These are phyloP conservation scores for Vitis labrusca DNA, from an alignment of 164 flowering plant species.

Conservation along the genomic window DNA sequence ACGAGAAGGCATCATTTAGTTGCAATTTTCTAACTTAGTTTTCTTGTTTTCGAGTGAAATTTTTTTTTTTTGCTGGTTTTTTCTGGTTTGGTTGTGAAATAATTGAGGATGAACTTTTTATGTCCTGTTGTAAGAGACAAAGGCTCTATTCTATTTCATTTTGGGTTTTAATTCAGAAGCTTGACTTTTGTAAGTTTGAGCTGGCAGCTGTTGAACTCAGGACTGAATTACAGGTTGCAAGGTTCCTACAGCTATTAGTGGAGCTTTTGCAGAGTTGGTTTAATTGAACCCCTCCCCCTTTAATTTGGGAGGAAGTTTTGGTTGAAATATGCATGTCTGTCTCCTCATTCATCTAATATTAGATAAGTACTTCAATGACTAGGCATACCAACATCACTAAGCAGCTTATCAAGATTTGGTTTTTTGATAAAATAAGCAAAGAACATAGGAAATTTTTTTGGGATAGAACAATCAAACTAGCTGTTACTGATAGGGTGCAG, in stretches of 20 bases:
- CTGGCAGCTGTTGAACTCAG: background rate
- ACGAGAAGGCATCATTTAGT: too few relatives aligned
- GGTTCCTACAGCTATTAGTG: background rate
- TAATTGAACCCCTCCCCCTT: background rate
- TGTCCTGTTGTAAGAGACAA: background rate
- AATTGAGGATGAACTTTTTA: too few relatives aligned
- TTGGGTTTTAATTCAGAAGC: background rate
- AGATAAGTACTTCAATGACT: background rate
- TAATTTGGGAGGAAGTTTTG: background rate
- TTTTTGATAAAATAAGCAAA: background rate
- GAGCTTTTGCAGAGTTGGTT: background rate
- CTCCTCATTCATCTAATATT: background rate
- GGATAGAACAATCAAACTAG: background rate
- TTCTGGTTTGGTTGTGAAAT: too few relatives aligned
- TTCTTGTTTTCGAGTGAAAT: too few relatives aligned
- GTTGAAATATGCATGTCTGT: background rate
- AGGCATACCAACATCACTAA: background rate
- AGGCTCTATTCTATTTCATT: background rate
- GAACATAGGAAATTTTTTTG: background rate
- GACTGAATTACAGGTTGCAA: background rate
- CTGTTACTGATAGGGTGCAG: background rate
- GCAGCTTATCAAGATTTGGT: background rate
- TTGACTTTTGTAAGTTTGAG: background rate
- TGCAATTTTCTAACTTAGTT: too few relatives aligned
- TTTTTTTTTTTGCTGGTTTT: too few relatives aligned